Evolutionary conservation across 352 stramenopile species (phyloP).

Genomic region (Globisporangium megalacanthum): DNA sequence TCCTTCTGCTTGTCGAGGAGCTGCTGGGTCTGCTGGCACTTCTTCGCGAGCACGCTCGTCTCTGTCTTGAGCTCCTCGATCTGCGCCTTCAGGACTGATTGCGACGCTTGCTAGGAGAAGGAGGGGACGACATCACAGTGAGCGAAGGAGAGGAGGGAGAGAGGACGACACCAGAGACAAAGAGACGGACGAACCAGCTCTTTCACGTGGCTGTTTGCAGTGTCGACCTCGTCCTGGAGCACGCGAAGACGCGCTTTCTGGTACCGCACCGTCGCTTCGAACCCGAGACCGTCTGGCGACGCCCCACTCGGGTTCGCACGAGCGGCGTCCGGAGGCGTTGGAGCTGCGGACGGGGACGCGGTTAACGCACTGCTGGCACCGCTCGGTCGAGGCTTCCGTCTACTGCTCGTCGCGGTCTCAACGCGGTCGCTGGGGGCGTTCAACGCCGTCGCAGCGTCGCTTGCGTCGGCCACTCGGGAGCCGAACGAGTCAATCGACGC

Average conservation of each 20-base stretch:
- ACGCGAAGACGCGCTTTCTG: constrained; percentile 70
- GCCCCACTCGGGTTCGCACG: not conserved
- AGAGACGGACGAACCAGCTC: constrained; percentile 34
- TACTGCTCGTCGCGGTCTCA: constrained; percentile 1
- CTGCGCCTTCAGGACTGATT: constrained; percentile 27
- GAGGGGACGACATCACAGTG: not conserved
- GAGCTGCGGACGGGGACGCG: not conserved
- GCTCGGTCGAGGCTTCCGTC: not conserved
- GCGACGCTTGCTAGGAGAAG: constrained; percentile 31
- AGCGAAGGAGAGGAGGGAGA: not conserved
- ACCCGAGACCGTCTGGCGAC: constrained; percentile 32
- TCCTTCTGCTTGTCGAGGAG: constrained; percentile 77
- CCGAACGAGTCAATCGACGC: constrained; percentile 48
- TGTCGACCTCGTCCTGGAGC: constrained; percentile 62
- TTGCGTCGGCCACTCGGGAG: constrained; percentile 1
- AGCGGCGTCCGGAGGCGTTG: constrained; percentile 2
- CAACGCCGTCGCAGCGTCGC: too few species aligned
- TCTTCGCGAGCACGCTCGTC: constrained; percentile 42
- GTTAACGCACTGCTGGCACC: not conserved
- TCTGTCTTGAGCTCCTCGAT: constrained; percentile 48
- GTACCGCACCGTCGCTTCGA: constrained; percentile 62
- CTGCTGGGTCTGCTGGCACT: constrained; percentile 56
- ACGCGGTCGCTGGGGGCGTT: not conserved
- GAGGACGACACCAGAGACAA: not conserved
- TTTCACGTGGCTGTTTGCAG: constrained; percentile 26